Evolutionary conservation across 1,284 basidiomycete species (phyloP).

Genomic region (Microbotryum scabiosae): DNA sequence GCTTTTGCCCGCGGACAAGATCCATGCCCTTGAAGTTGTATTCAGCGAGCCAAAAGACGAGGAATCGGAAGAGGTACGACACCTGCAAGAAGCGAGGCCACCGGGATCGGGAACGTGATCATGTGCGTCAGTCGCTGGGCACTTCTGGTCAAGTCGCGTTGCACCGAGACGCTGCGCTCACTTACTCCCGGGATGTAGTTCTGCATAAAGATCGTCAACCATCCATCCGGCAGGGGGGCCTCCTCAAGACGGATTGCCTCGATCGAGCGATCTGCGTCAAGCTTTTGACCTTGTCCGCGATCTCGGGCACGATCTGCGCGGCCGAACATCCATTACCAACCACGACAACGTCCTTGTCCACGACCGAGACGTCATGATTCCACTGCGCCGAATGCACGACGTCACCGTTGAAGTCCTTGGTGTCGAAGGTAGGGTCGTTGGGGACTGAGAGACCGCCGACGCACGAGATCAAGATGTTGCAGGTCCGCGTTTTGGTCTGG

Average conservation of each 20-base stretch:
- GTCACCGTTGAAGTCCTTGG: slow-evolving; percentile 15
- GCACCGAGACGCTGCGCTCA: too few relatives aligned
- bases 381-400: slow-evolving; percentile 26
- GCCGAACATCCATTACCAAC: slow-evolving; percentile 20
- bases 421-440: slow-evolving; percentile 21
- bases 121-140: too few relatives aligned
- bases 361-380: slow-evolving; percentile 11
- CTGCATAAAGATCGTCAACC: slow-evolving; percentile 9
- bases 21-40: slow-evolving; percentile 13
- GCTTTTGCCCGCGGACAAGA: slow-evolving; percentile 10
- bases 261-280: slow-evolving; percentile 28
- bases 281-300: slow-evolving; percentile 7
- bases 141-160: too few relatives aligned
- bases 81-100: background rate
- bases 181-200: slow-evolving; percentile 12
- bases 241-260: slow-evolving; percentile 17
- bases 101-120: too few relatives aligned
- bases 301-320: slow-evolving; percentile 22
- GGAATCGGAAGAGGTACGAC: slow-evolving; percentile 13
- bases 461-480: slow-evolving; percentile 29
- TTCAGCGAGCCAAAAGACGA: slow-evolving; percentile 19
- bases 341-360: slow-evolving; percentile 27
- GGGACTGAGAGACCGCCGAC: slow-evolving; percentile 25
- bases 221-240: slow-evolving; percentile 10
- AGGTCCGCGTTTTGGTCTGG: slow-evolving; percentile 14